Percentiles rank a stretch among this genome's conserved stretches.
Conservation (phyloP, 2,329 filamentous ascomycete genomes). For the Xylaria hypoxylon region DNA sequence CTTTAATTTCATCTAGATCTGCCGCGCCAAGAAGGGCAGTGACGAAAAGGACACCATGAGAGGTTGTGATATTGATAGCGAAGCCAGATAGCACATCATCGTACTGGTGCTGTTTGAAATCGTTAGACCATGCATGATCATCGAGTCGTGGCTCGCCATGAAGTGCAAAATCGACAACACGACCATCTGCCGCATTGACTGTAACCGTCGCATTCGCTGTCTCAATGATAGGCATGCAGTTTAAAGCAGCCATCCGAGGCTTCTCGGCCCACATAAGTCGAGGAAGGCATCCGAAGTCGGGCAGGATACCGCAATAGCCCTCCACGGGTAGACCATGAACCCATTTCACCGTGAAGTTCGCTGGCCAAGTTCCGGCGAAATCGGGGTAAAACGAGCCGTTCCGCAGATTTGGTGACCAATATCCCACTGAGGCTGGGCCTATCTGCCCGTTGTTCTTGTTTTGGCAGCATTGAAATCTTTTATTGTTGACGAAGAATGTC, state of each 20-base stretch:
- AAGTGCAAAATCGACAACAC: slow-evolving; percentile 1
- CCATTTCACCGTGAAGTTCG: slow-evolving; percentile 41
- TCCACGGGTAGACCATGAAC: slow-evolving; percentile 34
- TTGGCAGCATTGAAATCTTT: slow-evolving; percentile 35
- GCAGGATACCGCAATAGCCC: slow-evolving; percentile 15
- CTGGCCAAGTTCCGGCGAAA: slow-evolving; percentile 16
- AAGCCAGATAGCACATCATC: background rate
- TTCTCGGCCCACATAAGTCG: slow-evolving; percentile 1
- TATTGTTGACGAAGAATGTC: slow-evolving; percentile 35
- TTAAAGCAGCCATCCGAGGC: slow-evolving; percentile 14
- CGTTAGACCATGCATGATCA: slow-evolving; percentile 3
- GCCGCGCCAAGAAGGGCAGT: slow-evolving; percentile 12
- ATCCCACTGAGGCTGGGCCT: slow-evolving; percentile 33
- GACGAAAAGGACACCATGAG: slow-evolving; percentile 8
- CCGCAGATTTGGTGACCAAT: slow-evolving; percentile 35
- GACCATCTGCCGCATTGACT: background rate
- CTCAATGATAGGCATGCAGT: slow-evolving; percentile 20
- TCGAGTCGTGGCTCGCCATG: slow-evolving; percentile 2
- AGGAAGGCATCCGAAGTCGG: background rate
- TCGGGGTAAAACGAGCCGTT: slow-evolving; percentile 20
- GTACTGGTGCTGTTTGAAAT: slow-evolving; percentile 15
- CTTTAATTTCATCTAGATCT: slow-evolving; percentile 7
- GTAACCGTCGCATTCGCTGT: slow-evolving; percentile 11
- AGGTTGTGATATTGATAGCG: slow-evolving; percentile 10
- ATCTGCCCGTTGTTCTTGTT: slow-evolving; percentile 29